A percentile compares a stretch with the other conserved stretches of the same genome.
Evolutionary conservation across 2,329 filamentous ascomycete species (phyloP).

Genomic region (Trichophyton schoenleinii): DNA sequence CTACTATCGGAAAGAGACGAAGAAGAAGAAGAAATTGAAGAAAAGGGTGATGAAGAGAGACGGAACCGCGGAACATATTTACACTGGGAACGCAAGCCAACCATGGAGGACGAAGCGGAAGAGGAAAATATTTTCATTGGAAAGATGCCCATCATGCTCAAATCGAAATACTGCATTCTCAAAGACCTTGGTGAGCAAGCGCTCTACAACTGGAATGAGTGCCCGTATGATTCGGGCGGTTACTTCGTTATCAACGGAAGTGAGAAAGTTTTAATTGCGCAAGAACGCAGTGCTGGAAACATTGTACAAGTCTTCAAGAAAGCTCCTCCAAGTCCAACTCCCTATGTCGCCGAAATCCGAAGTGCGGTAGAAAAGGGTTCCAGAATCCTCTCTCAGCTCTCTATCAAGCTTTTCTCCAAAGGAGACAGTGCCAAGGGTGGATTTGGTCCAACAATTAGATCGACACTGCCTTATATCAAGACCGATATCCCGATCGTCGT

Average conservation of each 20-base stretch:
- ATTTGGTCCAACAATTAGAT: conserved; percentile 78
- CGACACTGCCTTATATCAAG: conserved; percentile 87
- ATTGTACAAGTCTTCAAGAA: conserved; percentile 99
- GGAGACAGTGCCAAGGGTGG: conserved; percentile 66
- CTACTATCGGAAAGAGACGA: conserved; percentile 56
- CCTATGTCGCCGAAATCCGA: conserved; percentile 88
- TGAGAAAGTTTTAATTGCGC: conserved; percentile 95
- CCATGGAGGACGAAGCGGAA: conserved; percentile 41
- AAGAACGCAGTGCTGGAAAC: conserved; percentile 93
- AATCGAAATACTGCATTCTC: conserved; percentile 88
- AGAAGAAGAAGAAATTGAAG: conserved; percentile 32
- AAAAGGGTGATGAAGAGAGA: conserved; percentile 41
- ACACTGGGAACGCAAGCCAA: conserved; percentile 37
- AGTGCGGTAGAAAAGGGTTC: conserved; percentile 95
- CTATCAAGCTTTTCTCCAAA: conserved; percentile 80
- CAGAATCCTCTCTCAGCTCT: conserved; percentile 80
- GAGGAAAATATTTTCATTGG: conserved; percentile 77
- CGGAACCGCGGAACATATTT: conserved; percentile 32
- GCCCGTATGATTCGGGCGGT: conserved; percentile 93
- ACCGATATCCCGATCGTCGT: conserved; percentile 85
- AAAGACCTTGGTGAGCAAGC: conserved; percentile 72
- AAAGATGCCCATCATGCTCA: conserved; percentile 94
- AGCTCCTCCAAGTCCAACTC: conserved; percentile 78
- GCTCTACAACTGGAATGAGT: conserved; percentile 86
- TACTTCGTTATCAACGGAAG: conserved; percentile 99